Evolutionary conservation across 2,329 filamentous ascomycete genomes (phyloP).

Genomic region (Septoria petroselini): DNA sequence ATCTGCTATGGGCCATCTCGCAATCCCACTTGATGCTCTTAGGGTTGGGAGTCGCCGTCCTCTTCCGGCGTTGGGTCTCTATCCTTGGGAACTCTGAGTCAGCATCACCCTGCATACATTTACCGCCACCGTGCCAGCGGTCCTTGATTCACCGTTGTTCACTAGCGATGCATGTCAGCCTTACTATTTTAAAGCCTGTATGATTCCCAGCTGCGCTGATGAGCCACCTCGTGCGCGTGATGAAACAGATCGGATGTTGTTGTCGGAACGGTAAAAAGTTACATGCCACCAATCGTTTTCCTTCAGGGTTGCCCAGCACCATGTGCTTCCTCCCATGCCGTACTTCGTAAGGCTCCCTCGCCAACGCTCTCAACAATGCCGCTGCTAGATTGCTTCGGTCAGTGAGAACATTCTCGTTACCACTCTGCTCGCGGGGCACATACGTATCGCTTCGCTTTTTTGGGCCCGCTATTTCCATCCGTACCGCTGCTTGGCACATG

Average conservation of each 20-base stretch:
- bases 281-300: slow-evolving; percentile 30
- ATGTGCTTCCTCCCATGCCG: slow-evolving; percentile 1
- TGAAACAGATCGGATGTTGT: too few relatives aligned
- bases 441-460: slow-evolving; percentile 13
- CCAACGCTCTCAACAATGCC: too few relatives aligned
- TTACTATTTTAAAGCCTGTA: too few relatives aligned
- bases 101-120: neutral
- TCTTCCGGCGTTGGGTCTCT: slow-evolving; percentile 22
- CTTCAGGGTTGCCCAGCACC: slow-evolving; percentile 15
- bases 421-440: slow-evolving; percentile 2
- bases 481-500: slow-evolving; percentile 4
- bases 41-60: slow-evolving; percentile 20
- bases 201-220: too few relatives aligned
- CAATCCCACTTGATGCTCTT: too few relatives aligned
- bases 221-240: neutral
- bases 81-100: slow-evolving; percentile 11
- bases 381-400: too few relatives aligned
- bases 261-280: neutral
- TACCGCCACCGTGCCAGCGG: slow-evolving; percentile 25
- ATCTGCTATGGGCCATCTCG: too few relatives aligned
- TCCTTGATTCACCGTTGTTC: slow-evolving; percentile 28
- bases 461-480: neutral
- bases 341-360: too few relatives aligned
- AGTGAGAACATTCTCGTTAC: neutral
- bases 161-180: slow-evolving; percentile 3